Evolutionary conservation across 805 yeast genomes (phyloP), one percentile per base, ranked within the genome.

Genomic region (Lipomyces mesembrius): DNA sequence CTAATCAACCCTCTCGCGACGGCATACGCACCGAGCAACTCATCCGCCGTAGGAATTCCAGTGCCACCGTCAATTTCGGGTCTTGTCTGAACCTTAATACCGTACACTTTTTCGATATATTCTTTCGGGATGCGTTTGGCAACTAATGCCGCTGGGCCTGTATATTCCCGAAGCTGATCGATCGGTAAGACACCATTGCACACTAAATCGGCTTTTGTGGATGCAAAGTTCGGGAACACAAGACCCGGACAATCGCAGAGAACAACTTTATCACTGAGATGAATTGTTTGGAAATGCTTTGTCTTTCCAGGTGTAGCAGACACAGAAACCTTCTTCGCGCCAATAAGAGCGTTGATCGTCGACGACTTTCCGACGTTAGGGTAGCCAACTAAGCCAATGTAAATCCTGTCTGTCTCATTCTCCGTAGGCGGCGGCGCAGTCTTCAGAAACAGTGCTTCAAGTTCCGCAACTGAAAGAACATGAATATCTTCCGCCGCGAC

Each of bases 241-340:
- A 95, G 83, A 84, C 99, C 99, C 1, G 99, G 99, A 83, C 99
- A 95, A 83, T 95, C 99, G 80, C 98, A 95, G 62, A 95, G 82
- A 72, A 92, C 83, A 1, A 95, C 95, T 49, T 89, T 84, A 61
- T 89, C 90, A 0, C 97, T 87, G 57, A 95, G 83, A 75, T 87
- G 85, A 69, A 95, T 93, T 0, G 99, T 95, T 82, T 95, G 99
- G 84, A 95, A 95, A 83, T 95, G 99, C 78, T 95, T 95, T 14
- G 99, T 95, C 77, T 95, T 95, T 81, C 99, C 99, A 14, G 99
- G 99, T 0, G 99, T 95, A 0, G 98, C 84, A 1, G 98, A 94
- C 51, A 95, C 99, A 1, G 98, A 92, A n/a, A 95, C 99, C 77
- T 91, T 93, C 76, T 95, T 95, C 22, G 98, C 87, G 14, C 99